Base-by-base conservation (phyloP, 1,284 basidiomycete genomes). In the Leccinum pseudoinsigne region DNA sequence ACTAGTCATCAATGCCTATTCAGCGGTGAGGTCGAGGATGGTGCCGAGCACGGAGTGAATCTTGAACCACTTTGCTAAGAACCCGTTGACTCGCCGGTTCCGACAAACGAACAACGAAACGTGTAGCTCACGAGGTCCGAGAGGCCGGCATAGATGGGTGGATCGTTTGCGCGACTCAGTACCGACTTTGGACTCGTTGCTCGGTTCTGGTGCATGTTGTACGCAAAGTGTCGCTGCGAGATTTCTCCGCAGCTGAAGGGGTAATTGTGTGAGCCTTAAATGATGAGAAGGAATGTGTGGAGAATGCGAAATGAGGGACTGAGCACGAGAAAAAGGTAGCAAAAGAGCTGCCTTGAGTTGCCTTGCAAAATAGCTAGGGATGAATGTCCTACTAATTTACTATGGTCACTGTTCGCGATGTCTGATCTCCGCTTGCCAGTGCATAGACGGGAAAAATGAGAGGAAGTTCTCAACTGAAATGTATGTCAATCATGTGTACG, bases 11-110 rank as follows among this genome's bases (percentile, higher is more conserved):
- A 99, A 80, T 23, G 88, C 84, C 79, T 99, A 98, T 83, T 99
- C 97, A 2, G 97, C 97, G 0, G 96, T 95, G 8, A 97, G 97
- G 76, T 99, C 97, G 7, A 98, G 84, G 63, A 99, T 96, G 11
- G 93, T 93, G 10, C 97, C 97, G 45, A 99, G 83, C 10, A 98
- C 94, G 9, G 93, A 90, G 58, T 80, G 84, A 89, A 95, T 91
- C 55, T 92, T 88, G 80, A 84, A 97, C 64, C 85, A 84, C 64
- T 96, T 83, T 1, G 97, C 97, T 57, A 99, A 78, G 75, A 83
- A 97, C 1, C 97, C 97, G 71, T 99, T 97, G 59, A 91, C 83
- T n/a, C 34, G 42, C 50, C 10, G 8, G 59, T 66, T 67, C 26
- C 40, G 26, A 68, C 45, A 57, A 62, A 64, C 47, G n/a, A 53